Base-by-base conservation (phyloP, 257 asterid genomes). In the Craterostigma plantagineum region DNA sequence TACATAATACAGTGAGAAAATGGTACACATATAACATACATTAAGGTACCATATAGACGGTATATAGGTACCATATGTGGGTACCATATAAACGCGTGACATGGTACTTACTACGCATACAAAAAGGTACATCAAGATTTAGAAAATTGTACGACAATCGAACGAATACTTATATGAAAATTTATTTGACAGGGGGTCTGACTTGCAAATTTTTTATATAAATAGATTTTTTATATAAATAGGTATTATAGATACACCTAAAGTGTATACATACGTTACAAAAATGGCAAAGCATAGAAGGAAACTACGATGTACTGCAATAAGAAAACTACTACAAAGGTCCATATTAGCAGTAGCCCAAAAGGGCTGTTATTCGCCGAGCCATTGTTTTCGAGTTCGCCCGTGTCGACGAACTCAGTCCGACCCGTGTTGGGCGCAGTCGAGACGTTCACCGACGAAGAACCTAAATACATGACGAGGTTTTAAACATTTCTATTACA, bases 321-420 rank as follows among this genome's bases (percentile, higher is more conserved):
- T 37, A 73, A 46, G 43, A 65, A 59, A 61, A 67, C 59, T 16
- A 63, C 14, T 11, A 51, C 23, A 34, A 49, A 27, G 9, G 48
- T 42, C 30, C 41, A n/a, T n/a, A n/a, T 34, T 45, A 67, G 46
- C 47, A 57, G 11, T 50, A 46, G 30, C 30, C 30, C 2, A 23
- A 23, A 2, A 23, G 30, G 30, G 30, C 6, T 23, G 30, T 45
- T 34, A 63, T 55, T 51, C 62, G 43, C 9, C 10, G 87, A 60
- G 36, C 48, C 55, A 10, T 14, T 67, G 47, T 56, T 53, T 54
- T 38, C 61, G 12, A 73, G 38, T 54, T 61, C 76, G 42, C 91
- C 91, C 0, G 92, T 67, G 13, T 78, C 65, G 10, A 81, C 92
- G 65, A 54, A 81, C 64, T 69, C 82, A 0, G 87, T 78, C 50